These are phyloP conservation scores for Claviceps maximensis DNA, from an alignment of 2,329 filamentous ascomycete species.

Conservation along the genomic window DNA sequence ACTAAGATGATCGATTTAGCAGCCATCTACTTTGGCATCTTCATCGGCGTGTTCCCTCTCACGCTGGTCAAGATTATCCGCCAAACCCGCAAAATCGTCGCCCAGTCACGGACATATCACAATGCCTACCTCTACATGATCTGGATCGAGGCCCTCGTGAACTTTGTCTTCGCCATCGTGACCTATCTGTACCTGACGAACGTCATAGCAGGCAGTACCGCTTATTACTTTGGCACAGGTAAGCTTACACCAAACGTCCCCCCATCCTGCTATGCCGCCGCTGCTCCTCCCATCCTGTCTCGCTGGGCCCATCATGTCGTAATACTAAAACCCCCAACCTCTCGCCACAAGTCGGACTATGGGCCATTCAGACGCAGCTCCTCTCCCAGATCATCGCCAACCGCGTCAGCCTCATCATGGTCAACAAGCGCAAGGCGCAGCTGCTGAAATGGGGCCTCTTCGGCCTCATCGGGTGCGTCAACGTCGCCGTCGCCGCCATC, in stretches of 20 bases:
- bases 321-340: too few species aligned
- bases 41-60: conserved; percentile 15
- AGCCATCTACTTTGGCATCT: conserved; percentile 14
- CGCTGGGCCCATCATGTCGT: background rate
- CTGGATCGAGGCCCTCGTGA: conserved; percentile 14
- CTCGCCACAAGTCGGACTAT: conserved; percentile 5
- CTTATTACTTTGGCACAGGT: conserved; percentile 7
- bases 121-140: conserved; percentile 17
- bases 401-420: conserved; percentile 28
- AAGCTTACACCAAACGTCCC: background rate
- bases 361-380: conserved; percentile 22
- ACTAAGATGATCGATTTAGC: conserved; percentile 10
- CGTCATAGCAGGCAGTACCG: conserved; percentile 6
- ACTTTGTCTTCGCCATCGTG: conserved; percentile 14
- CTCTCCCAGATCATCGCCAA: conserved; percentile 33
- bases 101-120: conserved; percentile 7
- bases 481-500: conserved; percentile 26
- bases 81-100: conserved; percentile 12
- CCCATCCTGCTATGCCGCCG: background rate
- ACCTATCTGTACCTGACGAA: conserved; percentile 14
- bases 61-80: conserved; percentile 12
- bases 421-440: conserved; percentile 19
- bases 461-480: conserved; percentile 21
- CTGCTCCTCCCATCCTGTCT: background rate
- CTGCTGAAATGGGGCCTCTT: conserved; percentile 24